Conservation (phyloP, 805 yeast species). For the Myxozyma melibiosi region DNA sequence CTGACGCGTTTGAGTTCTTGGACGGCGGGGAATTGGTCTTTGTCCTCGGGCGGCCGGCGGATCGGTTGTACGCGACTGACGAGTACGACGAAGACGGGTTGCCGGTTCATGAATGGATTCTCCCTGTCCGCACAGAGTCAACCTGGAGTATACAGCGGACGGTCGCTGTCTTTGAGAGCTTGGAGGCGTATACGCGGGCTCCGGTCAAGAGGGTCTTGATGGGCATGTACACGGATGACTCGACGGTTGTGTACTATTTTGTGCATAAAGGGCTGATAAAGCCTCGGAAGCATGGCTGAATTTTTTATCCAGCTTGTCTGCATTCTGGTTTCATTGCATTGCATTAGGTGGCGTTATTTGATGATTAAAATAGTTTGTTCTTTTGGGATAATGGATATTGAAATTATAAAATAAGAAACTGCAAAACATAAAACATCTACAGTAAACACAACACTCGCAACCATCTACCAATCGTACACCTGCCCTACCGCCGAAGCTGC, state of each 20-base stretch:
- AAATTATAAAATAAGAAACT: too few species aligned
- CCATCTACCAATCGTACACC: neutral
- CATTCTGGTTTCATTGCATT: neutral
- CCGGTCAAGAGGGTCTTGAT: conserved; percentile 40
- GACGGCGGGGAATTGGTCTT: conserved; percentile 13
- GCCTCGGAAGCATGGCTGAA: conserved; percentile 44
- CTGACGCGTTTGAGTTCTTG: conserved; percentile 4
- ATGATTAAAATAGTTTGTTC: too few species aligned
- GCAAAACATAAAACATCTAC: too few species aligned
- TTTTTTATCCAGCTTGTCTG: neutral
- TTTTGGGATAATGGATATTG: too few species aligned
- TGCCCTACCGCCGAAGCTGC: conserved; percentile 16
- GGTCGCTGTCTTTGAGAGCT: conserved; percentile 40
- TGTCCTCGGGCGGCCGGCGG: conserved; percentile 42
- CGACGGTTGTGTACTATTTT: conserved; percentile 49
- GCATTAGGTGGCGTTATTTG: conserved; percentile 2
- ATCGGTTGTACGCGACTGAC: conserved; percentile 43
- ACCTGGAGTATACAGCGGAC: conserved; percentile 43
- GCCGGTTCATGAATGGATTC: conserved; percentile 35
- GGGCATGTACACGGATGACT: conserved; percentile 48
- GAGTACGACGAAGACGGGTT: neutral
- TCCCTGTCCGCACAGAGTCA: conserved; percentile 37
- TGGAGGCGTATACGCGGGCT: conserved; percentile 22
- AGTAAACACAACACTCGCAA: too few species aligned
- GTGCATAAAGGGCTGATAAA: conserved; percentile 45